phyloP scores from a whole-genome alignment of 2,329 filamentous ascomycete species.

The Botryosphaeria dothidea region DNA sequence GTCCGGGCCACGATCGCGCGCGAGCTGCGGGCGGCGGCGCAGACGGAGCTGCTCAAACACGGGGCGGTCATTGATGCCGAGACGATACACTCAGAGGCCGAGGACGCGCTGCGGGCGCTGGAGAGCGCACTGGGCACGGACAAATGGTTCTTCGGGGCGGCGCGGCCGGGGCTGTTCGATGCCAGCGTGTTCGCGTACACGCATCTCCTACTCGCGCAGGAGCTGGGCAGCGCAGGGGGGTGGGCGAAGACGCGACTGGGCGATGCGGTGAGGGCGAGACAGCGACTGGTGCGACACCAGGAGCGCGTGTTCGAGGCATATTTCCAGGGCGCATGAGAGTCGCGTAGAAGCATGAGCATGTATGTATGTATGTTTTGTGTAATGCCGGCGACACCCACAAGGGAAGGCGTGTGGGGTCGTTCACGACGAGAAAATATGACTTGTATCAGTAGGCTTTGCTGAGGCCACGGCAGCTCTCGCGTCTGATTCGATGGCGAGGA shows the following conservation, averaged over 20 bases:
- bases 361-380: no score
- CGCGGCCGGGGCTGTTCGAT: constrained; percentile 74
- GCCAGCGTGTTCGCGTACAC: constrained; percentile 89
- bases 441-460: constrained; percentile 2
- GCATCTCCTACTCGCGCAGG: constrained; percentile 70
- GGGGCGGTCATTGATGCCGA: constrained; percentile 58
- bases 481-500: constrained; percentile 1
- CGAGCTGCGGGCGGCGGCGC: constrained; percentile 72
- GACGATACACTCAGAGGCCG: constrained; percentile 61
- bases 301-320: constrained; percentile 57
- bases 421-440: neutral
- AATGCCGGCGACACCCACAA: neutral
- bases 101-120: constrained; percentile 63
- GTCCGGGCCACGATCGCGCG: constrained; percentile 65
- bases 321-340: constrained; percentile 34
- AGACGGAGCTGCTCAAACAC: constrained; percentile 69
- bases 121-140: constrained; percentile 59
- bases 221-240: constrained; percentile 46
- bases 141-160: constrained; percentile 61
- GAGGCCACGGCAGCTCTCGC: neutral
- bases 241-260: constrained; percentile 67
- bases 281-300: constrained; percentile 66
- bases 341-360: neutral
- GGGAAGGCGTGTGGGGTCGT: neutral
- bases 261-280: constrained; percentile 57